These are phyloP conservation scores for Stenogyne calaminthoides DNA, from an alignment of 305 asterid genomes.

Conservation along the genomic window DNA sequence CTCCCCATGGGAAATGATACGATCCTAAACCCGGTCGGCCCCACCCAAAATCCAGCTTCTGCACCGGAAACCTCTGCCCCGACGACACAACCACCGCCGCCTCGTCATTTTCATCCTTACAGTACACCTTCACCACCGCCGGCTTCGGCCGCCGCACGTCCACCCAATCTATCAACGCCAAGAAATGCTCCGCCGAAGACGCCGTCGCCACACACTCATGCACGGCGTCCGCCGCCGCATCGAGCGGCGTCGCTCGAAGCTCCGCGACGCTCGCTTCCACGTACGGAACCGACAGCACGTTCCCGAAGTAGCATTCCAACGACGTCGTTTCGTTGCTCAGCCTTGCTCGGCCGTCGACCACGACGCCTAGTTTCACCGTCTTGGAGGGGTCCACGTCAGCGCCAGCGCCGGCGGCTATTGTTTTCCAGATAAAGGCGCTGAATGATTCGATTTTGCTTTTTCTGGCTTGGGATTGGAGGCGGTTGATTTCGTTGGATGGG, in stretches of 20 bases:
- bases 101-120: constrained; percentile 45
- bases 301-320: constrained; percentile 51
- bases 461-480: constrained; percentile 47
- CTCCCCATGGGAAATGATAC: constrained; percentile 68
- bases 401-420: constrained; percentile 41
- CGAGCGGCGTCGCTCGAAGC: constrained; percentile 33
- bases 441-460: constrained; percentile 54
- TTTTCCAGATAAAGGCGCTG: constrained; percentile 60
- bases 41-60: constrained; percentile 55
- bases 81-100: constrained; percentile 59
- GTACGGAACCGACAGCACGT: constrained; percentile 56
- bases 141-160: constrained; percentile 54
- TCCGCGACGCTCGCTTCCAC: constrained; percentile 39
- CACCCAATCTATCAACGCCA: constrained; percentile 58
- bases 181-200: constrained; percentile 51
- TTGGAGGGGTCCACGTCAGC: constrained; percentile 25
- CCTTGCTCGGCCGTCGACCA: constrained; percentile 56
- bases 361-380: constrained; percentile 49
- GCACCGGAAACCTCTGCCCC: constrained; percentile 51
- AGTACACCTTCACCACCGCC: constrained; percentile 50
- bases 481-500: constrained; percentile 37
- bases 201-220: constrained; percentile 39
- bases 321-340: constrained; percentile 27
- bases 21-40: constrained; percentile 61
- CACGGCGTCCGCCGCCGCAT: constrained; percentile 35